phyloP scores from a whole-genome alignment of 1,284 basidiomycete species.

The Cryptococcus jaspeensis region DNA sequence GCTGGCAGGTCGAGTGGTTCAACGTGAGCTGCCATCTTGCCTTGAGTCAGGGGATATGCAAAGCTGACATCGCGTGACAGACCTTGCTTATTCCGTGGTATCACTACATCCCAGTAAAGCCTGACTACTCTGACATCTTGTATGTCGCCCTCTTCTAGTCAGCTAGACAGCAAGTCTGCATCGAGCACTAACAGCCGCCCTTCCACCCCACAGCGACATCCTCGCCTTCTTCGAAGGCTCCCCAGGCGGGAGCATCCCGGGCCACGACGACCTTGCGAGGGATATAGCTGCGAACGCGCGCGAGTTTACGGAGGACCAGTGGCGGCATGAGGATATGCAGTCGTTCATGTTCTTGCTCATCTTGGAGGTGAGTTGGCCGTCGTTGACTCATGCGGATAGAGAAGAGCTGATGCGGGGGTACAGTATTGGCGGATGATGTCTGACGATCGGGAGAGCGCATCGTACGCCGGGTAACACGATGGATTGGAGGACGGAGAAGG shows the following conservation, averaged over 20 bases:
- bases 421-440: conserved; percentile 33
- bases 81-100: conserved; percentile 46
- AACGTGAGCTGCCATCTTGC: conserved; percentile 14
- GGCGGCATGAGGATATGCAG: conserved; percentile 53
- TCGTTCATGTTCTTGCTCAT: conserved; percentile 44
- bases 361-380: conserved; percentile 35
- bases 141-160: conserved; percentile 40
- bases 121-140: conserved; percentile 50
- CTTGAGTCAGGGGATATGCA: background rate
- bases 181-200: no score
- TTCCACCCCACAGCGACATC: conserved; percentile 38
- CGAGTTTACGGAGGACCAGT: conserved; percentile 45
- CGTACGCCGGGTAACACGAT: conserved; percentile 13
- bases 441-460: conserved; percentile 30
- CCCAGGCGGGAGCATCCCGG: conserved; percentile 43
- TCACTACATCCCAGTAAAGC: conserved; percentile 47
- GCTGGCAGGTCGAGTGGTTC: conserved; percentile 35
- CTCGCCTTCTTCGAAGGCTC: conserved; percentile 54
- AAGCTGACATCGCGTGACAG: conserved; percentile 5
- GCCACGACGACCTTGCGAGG: conserved; percentile 49
- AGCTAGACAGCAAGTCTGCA: no score
- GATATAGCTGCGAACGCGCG: conserved; percentile 49
- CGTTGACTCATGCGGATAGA: no score
- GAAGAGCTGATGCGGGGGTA: background rate
- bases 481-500: no score